Base-by-base conservation (phyloP, 768 basidiomycete species). In the Tricholoma flavovirens region DNA sequence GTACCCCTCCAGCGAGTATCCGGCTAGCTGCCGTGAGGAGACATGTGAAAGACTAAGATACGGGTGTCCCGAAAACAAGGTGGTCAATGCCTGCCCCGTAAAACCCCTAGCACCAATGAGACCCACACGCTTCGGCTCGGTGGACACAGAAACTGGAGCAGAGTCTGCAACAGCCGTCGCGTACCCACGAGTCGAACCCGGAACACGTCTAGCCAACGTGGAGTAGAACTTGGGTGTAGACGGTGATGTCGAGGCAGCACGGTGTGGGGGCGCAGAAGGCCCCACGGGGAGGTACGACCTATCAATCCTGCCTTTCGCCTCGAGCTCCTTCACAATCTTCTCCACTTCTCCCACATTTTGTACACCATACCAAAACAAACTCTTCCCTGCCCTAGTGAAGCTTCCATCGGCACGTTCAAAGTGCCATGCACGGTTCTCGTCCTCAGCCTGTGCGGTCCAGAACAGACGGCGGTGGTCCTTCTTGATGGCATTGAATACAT, bases 381-480 rank as follows among this genome's bases (percentile, higher is more conserved):
- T 94, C 72, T 86, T 86, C 17, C 96, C 95, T 15, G 91, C 91
- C 36, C 97, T 81, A 15, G 94, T 96, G 77, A 99, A 99, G 71
- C 90, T 93, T 0, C 97, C 97, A 62, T 98, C 95, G 0, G 97
- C 93, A 54, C 94, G 86, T 76, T 99, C 96, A 65, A 98, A 99
- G 75, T 99, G 96, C 97, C 97, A 99, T 3, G 88, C 83, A 38
- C 95, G 85, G 73, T 97, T 95, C 74, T 98, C 96, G 69, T 98
- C 96, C 61, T 98, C 94, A 4, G 87, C 87, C 62, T 88, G 89
- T 0, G 93, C 88, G n/a, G 95, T 98, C 97, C 97, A 98, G 80
- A 99, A 97, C 38, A 99, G 81, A 56, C 83, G 83, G 59, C 86
- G 83, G 73, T 98, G 89, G 68, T 98, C 93, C 76, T 93, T 95